Evolutionary conservation across 1,284 basidiomycete genomes (phyloP).

Genomic region (Cryptococcus neoformans): DNA sequence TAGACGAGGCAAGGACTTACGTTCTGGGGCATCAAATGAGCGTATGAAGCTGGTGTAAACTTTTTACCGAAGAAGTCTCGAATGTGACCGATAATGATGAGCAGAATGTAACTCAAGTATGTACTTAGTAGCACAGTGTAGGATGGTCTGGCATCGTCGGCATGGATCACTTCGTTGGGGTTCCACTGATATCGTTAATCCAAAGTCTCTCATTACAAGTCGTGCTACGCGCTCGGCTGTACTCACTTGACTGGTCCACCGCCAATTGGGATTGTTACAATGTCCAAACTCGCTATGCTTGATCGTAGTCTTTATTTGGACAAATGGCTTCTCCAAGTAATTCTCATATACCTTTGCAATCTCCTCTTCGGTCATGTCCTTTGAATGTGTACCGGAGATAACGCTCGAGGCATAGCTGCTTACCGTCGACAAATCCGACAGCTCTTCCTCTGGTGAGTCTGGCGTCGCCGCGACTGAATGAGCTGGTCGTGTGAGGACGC

Average conservation of each 20-base stretch:
- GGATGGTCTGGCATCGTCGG: conserved; percentile 66
- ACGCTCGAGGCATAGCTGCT: conserved; percentile 36
- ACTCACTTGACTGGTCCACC: conserved; percentile 46
- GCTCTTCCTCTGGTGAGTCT: conserved; percentile 27
- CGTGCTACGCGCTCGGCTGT: too few relatives aligned
- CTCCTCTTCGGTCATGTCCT: conserved; percentile 20
- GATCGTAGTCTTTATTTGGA: conserved; percentile 33
- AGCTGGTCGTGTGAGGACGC: conserved; percentile 29
- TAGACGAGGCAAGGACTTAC: conserved; percentile 54
- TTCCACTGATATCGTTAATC: conserved; percentile 32
- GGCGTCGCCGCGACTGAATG: conserved; percentile 11
- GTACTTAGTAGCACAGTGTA: conserved; percentile 90
- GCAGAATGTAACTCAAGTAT: conserved; percentile 80
- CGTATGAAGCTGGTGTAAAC: conserved; percentile 67
- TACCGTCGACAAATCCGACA: conserved; percentile 38
- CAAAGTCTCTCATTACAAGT: not conserved
- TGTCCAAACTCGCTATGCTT: conserved; percentile 49
- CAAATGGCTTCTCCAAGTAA: conserved; percentile 40
- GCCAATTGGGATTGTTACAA: conserved; percentile 47
- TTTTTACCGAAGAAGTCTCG: conserved; percentile 94
- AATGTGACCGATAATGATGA: conserved; percentile 87
- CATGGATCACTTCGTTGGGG: conserved; percentile 52
- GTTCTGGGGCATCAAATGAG: conserved; percentile 74
- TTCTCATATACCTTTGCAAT: conserved; percentile 39
- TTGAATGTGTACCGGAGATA: conserved; percentile 8